Conservation (phyloP, 805 yeast species). For the Ogataea corticis region DNA sequence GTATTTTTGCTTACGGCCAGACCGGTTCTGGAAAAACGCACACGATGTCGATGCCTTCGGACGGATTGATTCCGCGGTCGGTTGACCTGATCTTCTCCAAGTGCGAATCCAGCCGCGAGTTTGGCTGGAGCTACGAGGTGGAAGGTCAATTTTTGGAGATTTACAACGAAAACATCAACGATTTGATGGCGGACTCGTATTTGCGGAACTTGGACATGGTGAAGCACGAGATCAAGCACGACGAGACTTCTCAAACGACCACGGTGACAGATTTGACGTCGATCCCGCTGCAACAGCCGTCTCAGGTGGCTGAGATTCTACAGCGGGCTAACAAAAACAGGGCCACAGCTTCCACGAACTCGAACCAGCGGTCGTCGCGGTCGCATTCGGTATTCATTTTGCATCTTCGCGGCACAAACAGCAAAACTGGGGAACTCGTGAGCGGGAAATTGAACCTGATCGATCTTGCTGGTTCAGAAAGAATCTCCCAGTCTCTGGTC, state of each 20-base stretch:
- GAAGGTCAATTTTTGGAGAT: constrained; percentile 84
- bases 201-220: constrained; percentile 20
- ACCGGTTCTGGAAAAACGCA: constrained; percentile 94
- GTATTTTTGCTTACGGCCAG: constrained; percentile 96
- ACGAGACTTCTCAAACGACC: constrained; percentile 52
- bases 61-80: constrained; percentile 84
- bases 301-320: constrained; percentile 52
- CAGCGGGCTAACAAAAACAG: constrained; percentile 59
- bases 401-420: constrained; percentile 54
- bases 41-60: constrained; percentile 73
- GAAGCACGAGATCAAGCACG: constrained; percentile 74
- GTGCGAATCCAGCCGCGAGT: constrained; percentile 44
- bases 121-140: constrained; percentile 64
- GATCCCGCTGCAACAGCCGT: constrained; percentile 41
- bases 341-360: constrained; percentile 76
- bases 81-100: constrained; percentile 67
- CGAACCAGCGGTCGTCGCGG: constrained; percentile 84
- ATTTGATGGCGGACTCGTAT: constrained; percentile 48
- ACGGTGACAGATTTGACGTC: constrained; percentile 59
- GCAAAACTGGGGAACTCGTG: constrained; percentile 45
- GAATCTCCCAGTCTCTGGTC: constrained; percentile 72
- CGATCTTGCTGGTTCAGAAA: constrained; percentile 94
- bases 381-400: constrained; percentile 85
- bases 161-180: constrained; percentile 80
- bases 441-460: constrained; percentile 74